Evolutionary conservation across 495 filamentous ascomycete genomes (phyloP), one percentile per base, ranked within the genome.

Genomic region (Parmelia sp.): DNA sequence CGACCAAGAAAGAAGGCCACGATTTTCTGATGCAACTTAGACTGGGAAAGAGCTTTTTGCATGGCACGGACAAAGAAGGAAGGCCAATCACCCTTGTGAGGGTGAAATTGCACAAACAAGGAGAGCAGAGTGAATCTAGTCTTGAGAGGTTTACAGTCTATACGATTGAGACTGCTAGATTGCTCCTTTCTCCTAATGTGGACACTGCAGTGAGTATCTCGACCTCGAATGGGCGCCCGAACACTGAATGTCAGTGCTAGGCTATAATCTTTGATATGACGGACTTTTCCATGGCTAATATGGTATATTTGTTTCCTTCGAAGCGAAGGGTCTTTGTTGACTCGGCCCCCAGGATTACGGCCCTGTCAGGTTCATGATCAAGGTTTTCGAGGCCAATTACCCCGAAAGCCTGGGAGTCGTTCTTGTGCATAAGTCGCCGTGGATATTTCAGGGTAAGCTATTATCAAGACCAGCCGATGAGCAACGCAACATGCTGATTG

Each of bases 371-470:
- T 97, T 97, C 79, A 96, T 98, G 85, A 97, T 97, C 78, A 96
- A 96, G 78, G 96, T 91, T 76, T 98, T 98, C 73, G 95, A 97
- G 77, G 95, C 94, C 58, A 97, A 98, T 75, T 98, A 97, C 72
- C 94, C 95, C 33, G 95, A 97, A 73, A 90, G 83, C 59, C 80
- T 98, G 0, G 94, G 95, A 56, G 79, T 90, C 9, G 92, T 97
- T 10, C 86, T 97, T n/a, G 90, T 98, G 40, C 92, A 98, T 78
- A 96, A 96, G 74, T 86, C 94, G 0, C 94, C 94, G 7, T 98
- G 93, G 94, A 78, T 97, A 44, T 98, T 98, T 78, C 90, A 94
- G 77, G 86, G 90, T 89, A 68, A n/a, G 78, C 74, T 35, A 25
- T 65, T 29, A 60, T 33, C 31, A 35, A 56, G 57, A 56, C 2